phyloP scores from a whole-genome alignment of 805 yeast genomes.

The Jamesozyma spencerorum region DNA sequence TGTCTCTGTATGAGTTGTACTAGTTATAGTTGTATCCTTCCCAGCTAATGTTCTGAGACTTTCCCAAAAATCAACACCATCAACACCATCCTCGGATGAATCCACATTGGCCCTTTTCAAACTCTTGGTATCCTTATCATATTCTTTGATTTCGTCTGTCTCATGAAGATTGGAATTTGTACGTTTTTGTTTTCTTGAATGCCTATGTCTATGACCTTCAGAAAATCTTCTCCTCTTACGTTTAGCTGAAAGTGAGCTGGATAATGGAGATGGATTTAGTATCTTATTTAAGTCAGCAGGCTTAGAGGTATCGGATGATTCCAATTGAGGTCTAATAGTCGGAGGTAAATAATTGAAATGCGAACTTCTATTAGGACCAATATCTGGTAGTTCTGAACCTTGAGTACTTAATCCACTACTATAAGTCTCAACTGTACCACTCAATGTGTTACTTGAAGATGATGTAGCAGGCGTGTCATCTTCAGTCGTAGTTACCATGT shows the following conservation, averaged over 20 bases:
- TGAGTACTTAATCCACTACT: constrained; percentile 15
- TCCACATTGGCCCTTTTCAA: not conserved
- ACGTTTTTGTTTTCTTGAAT: constrained; percentile 5
- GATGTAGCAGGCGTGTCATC: not conserved
- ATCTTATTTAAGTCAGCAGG: constrained; percentile 39
- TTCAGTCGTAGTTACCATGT: not conserved
- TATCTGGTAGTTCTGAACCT: constrained; percentile 32
- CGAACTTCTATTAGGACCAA: constrained; percentile 48
- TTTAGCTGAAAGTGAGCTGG: constrained; percentile 2
- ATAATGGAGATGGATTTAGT: constrained; percentile 31
- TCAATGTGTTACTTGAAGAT: not conserved
- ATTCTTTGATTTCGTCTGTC: not conserved
- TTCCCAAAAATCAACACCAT: constrained; percentile 65
- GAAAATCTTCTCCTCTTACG: constrained; percentile 7
- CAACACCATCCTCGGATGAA: constrained; percentile 36
- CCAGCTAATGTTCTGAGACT: constrained; percentile 51
- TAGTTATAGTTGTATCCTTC: not conserved
- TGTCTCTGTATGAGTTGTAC: not conserved
- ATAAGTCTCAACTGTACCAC: constrained; percentile 1
- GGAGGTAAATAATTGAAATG: constrained; percentile 74
- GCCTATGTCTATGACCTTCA: not conserved
- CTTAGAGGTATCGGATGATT: constrained; percentile 44
- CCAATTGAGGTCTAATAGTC: constrained; percentile 61
- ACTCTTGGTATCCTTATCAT: not conserved
- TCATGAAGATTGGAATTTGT: not conserved